Conservation (phyloP, 495 filamentous ascomycete genomes). For the Schizothecium vesticola region DNA sequence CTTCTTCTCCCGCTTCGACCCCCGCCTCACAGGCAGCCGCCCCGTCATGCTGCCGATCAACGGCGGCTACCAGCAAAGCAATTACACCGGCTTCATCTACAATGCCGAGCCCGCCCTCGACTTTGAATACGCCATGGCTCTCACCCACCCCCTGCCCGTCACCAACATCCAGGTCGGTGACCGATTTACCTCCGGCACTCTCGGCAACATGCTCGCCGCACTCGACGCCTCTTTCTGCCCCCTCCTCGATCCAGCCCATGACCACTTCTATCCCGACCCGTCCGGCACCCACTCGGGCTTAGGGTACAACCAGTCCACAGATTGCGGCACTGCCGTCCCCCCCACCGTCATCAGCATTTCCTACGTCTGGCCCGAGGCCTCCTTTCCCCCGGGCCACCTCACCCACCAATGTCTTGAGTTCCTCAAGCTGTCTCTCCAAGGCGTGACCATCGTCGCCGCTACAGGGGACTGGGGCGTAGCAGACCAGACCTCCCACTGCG, state of each 20-base stretch:
- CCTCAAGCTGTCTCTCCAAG: constrained; percentile 58
- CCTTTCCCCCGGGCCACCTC: constrained; percentile 16
- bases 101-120: neutral
- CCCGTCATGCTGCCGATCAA: neutral
- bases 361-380: constrained; percentile 12
- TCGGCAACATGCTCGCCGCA: neutral
- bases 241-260: neutral
- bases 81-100: neutral
- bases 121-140: neutral
- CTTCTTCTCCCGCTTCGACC: neutral
- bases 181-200: neutral
- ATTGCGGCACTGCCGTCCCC: neutral
- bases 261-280: neutral
- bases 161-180: neutral
- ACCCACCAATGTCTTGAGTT: constrained; percentile 30
- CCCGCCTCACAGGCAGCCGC: neutral
- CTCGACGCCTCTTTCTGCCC: neutral
- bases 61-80: neutral
- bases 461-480: constrained; percentile 40
- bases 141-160: neutral
- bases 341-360: neutral
- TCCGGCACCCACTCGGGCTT: neutral
- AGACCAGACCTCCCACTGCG: neutral
- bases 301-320: neutral
- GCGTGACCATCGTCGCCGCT: constrained; percentile 51